These are phyloP conservation scores for Yamagishiella unicocca DNA, from an alignment of 139 green algal genomes.

Conservation along the genomic window DNA sequence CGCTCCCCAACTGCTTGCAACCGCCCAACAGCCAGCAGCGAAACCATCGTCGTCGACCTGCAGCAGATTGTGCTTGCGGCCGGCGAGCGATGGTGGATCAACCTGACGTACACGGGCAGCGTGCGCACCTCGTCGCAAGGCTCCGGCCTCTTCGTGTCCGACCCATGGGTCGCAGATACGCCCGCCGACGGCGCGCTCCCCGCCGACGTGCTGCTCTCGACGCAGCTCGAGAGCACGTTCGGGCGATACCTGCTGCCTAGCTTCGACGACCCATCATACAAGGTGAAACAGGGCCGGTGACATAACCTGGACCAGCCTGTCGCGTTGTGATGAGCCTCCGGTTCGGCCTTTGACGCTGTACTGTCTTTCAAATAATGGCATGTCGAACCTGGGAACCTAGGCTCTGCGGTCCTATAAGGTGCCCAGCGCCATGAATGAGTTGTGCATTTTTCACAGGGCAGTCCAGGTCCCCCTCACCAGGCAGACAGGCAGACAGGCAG, in stretches of 20 bases:
- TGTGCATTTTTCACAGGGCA: too few relatives aligned
- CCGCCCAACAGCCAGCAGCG: neutral
- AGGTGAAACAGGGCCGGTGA: too few relatives aligned
- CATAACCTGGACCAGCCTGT: too few relatives aligned
- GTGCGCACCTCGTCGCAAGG: neutral
- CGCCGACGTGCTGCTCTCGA: conserved; percentile 37
- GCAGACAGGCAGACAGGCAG: too few relatives aligned
- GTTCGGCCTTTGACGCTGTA: too few relatives aligned
- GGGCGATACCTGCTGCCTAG: conserved; percentile 52
- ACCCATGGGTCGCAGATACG: conserved; percentile 16
- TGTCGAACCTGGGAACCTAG: too few relatives aligned
- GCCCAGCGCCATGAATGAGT: too few relatives aligned
- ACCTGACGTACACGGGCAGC: conserved; percentile 8
- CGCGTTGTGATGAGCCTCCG: too few relatives aligned
- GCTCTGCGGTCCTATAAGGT: too few relatives aligned
- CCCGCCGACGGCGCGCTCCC: neutral
- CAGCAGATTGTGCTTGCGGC: neutral
- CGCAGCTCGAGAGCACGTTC: conserved; percentile 47
- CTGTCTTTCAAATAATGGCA: too few relatives aligned
- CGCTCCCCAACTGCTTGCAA: too few relatives aligned
- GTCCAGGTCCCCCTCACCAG: too few relatives aligned
- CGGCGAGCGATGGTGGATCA: conserved; percentile 1
- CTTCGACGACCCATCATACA: conserved; percentile 54
- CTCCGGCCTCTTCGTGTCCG: conserved; percentile 36
- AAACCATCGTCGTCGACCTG: conserved; percentile 29